These are phyloP conservation scores for Tympanopsis confertula DNA, from an alignment of 2,329 filamentous ascomycete species.

Conservation along the genomic window DNA sequence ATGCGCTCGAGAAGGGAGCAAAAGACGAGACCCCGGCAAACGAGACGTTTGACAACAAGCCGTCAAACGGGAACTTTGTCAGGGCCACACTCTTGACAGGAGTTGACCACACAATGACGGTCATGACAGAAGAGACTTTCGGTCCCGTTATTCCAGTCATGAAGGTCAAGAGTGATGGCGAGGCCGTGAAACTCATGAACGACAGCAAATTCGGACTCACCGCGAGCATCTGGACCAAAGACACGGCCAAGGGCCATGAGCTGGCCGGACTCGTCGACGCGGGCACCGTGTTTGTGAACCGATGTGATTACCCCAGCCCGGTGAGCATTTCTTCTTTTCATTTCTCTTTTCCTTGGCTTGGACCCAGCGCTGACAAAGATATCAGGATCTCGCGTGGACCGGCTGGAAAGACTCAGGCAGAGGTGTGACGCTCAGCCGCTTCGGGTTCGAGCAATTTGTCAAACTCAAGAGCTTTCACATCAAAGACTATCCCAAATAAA, in stretches of 20 bases:
- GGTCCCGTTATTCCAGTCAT: conserved; percentile 84
- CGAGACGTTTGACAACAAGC: conserved; percentile 60
- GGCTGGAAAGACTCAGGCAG: conserved; percentile 96
- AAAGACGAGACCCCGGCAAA: conserved; percentile 77
- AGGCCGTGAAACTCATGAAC: conserved; percentile 81
- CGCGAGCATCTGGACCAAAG: conserved; percentile 95
- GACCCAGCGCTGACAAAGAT: conserved; percentile 9
- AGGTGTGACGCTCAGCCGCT: conserved; percentile 77
- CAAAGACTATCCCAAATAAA: conserved; percentile 63
- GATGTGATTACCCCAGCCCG: conserved; percentile 82
- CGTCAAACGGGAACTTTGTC: conserved; percentile 76
- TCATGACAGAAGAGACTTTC: conserved; percentile 93
- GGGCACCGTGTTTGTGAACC: conserved; percentile 91
- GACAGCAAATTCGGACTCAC: conserved; percentile 89
- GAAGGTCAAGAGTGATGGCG: conserved; percentile 69
- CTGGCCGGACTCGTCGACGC: conserved; percentile 75
- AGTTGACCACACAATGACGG: conserved; percentile 70
- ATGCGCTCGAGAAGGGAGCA: conserved; percentile 74
- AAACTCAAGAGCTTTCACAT: conserved; percentile 93
- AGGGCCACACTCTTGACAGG: conserved; percentile 71
- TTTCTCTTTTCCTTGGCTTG: conserved; percentile 11
- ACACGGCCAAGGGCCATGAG: conserved; percentile 62
- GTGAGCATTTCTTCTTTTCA: conserved; percentile 39
- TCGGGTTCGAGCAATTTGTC: conserved; percentile 90
- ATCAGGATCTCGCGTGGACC: conserved; percentile 83